A percentile compares a stretch with the other conserved stretches of the same genome.
Evolutionary conservation across 805 yeast species (phyloP).

Genomic region (Nakazawaea pomicola): DNA sequence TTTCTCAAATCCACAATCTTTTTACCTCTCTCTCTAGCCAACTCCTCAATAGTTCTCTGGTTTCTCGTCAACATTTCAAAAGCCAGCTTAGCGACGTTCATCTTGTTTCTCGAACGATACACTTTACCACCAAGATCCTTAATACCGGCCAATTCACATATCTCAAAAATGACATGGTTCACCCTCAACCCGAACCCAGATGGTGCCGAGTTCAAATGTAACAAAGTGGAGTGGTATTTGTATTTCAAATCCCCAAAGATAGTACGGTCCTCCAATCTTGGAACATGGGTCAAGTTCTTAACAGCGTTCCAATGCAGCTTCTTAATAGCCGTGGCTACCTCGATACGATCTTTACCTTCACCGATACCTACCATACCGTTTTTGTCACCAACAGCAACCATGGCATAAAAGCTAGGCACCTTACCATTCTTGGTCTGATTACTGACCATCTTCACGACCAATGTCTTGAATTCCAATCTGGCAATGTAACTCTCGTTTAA

Average conservation of each 20-base stretch:
- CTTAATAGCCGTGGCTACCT: slow-evolving; percentile 65
- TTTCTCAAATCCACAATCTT: slow-evolving; percentile 89
- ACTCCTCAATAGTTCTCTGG: slow-evolving; percentile 79
- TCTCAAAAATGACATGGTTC: slow-evolving; percentile 83
- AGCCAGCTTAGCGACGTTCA: slow-evolving; percentile 90
- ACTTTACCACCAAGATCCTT: slow-evolving; percentile 90
- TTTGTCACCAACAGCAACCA: slow-evolving; percentile 88
- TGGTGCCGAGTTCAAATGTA: slow-evolving; percentile 80
- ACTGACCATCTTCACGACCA: slow-evolving; percentile 74
- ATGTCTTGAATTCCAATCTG: slow-evolving; percentile 57
- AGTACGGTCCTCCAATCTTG: slow-evolving; percentile 88
- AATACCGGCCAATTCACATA: slow-evolving; percentile 91
- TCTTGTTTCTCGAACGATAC: slow-evolving; percentile 86
- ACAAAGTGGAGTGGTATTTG: slow-evolving; percentile 82
- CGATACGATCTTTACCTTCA: slow-evolving; percentile 84
- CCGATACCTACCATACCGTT: slow-evolving; percentile 95
- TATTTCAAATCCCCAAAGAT: slow-evolving; percentile 77
- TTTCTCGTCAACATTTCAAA: slow-evolving; percentile 72
- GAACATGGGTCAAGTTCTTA: slow-evolving; percentile 73
- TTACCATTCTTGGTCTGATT: slow-evolving; percentile 93
- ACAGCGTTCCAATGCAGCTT: slow-evolving; percentile 95
- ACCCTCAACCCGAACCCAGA: slow-evolving; percentile 93
- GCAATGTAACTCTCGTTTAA: slow-evolving; percentile 57
- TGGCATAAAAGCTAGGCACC: slow-evolving; percentile 71
- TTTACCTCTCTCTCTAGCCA: slow-evolving; percentile 91